phyloP scores from a whole-genome alignment of 805 yeast genomes.

The Candida lessepsii region DNA sequence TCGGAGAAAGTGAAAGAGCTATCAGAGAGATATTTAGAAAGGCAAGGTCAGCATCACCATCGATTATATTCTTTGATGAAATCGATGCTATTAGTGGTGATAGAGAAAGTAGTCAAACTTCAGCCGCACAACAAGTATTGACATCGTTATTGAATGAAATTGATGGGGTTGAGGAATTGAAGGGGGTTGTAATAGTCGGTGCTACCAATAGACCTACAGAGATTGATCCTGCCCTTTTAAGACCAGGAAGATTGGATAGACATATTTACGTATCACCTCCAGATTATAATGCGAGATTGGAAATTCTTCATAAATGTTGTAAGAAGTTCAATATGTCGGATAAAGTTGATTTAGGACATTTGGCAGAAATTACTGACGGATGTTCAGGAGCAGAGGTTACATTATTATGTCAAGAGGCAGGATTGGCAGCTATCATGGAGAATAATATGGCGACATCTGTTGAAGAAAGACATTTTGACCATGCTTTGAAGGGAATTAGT shows the following conservation, averaged over 20 bases:
- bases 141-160: constrained; percentile 91
- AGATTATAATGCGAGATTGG: constrained; percentile 72
- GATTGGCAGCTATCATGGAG: constrained; percentile 90
- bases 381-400: constrained; percentile 98
- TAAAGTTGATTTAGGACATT: constrained; percentile 45
- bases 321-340: constrained; percentile 54
- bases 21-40: constrained; percentile 91
- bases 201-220: constrained; percentile 96
- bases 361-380: constrained; percentile 75
- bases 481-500: constrained; percentile 66
- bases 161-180: constrained; percentile 94
- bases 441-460: constrained; percentile 54
- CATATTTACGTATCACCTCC: constrained; percentile 94
- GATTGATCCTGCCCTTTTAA: constrained; percentile 85
- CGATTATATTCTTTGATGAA: constrained; percentile 93
- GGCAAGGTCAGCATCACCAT: constrained; percentile 93
- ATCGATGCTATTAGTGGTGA: constrained; percentile 89
- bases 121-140: constrained; percentile 80
- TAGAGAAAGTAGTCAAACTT: constrained; percentile 59
- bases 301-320: constrained; percentile 72
- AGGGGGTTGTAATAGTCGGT: constrained; percentile 90
- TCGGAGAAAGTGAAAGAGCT: constrained; percentile 92
- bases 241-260: constrained; percentile 96
- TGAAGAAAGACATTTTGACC: constrained; percentile 62
- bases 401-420: constrained; percentile 90